Evolutionary conservation across 2,329 filamentous ascomycete genomes (phyloP).

Genomic region (Talaromyces islandicus): DNA sequence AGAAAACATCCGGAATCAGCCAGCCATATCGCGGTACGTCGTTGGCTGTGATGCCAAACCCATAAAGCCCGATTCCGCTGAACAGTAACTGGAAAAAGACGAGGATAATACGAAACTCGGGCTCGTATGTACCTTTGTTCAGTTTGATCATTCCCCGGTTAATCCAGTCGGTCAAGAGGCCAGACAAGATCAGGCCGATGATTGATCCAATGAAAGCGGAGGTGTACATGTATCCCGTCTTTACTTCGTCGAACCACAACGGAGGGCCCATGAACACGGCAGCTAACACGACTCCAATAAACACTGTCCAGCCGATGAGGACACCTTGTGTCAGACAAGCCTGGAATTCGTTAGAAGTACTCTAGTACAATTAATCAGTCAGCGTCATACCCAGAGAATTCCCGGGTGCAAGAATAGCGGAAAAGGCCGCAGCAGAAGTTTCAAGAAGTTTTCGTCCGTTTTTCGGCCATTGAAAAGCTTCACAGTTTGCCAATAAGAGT

Average conservation of each 20-base stretch:
- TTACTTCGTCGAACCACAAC: conserved; percentile 72
- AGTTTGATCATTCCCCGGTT: conserved; percentile 63
- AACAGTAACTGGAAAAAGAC: conserved; percentile 77
- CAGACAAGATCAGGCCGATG: conserved; percentile 69
- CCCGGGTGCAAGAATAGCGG: conserved; percentile 79
- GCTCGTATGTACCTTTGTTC: conserved; percentile 81
- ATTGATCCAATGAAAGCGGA: conserved; percentile 81
- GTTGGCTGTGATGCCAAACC: conserved; percentile 69
- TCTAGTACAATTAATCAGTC: not conserved
- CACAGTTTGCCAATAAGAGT: conserved; percentile 53
- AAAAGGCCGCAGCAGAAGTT: conserved; percentile 64
- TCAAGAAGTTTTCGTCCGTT: conserved; percentile 66
- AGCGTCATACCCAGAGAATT: conserved; percentile 63
- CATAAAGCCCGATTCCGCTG: conserved; percentile 72
- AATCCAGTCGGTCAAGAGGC: conserved; percentile 65
- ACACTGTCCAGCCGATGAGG: conserved; percentile 92
- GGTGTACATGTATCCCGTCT: conserved; percentile 81
- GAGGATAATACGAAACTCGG: conserved; percentile 80
- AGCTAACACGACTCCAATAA: conserved; percentile 79
- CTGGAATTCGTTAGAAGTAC: conserved; percentile 15
- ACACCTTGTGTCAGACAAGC: conserved; percentile 74
- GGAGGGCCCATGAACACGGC: conserved; percentile 75
- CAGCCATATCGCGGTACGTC: conserved; percentile 61
- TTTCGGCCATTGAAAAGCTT: conserved; percentile 75
- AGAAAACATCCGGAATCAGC: conserved; percentile 72